Conservation (phyloP, 805 yeast genomes). For the Wickerhamomyces bovis region DNA sequence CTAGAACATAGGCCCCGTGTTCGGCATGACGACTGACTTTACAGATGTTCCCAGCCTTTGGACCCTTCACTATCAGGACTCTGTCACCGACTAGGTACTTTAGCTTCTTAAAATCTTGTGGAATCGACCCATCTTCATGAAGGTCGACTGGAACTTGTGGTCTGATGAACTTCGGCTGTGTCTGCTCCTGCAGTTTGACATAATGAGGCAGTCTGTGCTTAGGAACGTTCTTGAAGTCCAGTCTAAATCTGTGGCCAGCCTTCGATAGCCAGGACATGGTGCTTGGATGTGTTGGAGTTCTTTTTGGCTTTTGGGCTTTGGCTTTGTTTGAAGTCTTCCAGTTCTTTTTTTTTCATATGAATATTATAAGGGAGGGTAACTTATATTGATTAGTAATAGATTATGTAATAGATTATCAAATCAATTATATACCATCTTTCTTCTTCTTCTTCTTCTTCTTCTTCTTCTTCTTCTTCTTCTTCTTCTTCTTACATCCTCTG, state of each 20-base stretch:
- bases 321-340: not conserved
- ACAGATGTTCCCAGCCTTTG: conserved; percentile 68
- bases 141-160: conserved; percentile 27
- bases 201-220: conserved; percentile 25
- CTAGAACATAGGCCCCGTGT: conserved; percentile 57
- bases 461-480: too few relatives aligned
- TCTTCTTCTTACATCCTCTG: too few relatives aligned
- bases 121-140: conserved; percentile 26
- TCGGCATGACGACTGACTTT: conserved; percentile 54
- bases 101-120: conserved; percentile 45
- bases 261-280: conserved; percentile 27
- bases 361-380: too few relatives aligned
- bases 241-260: conserved; percentile 31
- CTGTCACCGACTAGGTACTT: conserved; percentile 70
- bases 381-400: too few relatives aligned
- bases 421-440: too few relatives aligned
- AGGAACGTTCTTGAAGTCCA: conserved; percentile 26
- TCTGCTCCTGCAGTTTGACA: conserved; percentile 25
- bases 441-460: too few relatives aligned
- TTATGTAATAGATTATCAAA: too few relatives aligned
- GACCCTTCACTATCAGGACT: conserved; percentile 67
- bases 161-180: conserved; percentile 32
- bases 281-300: not conserved
- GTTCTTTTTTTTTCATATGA: not conserved
- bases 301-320: too few relatives aligned